Evolutionary conservation across 2,329 filamentous ascomycete genomes (phyloP).

Genomic region (Sclerotinia glacialis): DNA sequence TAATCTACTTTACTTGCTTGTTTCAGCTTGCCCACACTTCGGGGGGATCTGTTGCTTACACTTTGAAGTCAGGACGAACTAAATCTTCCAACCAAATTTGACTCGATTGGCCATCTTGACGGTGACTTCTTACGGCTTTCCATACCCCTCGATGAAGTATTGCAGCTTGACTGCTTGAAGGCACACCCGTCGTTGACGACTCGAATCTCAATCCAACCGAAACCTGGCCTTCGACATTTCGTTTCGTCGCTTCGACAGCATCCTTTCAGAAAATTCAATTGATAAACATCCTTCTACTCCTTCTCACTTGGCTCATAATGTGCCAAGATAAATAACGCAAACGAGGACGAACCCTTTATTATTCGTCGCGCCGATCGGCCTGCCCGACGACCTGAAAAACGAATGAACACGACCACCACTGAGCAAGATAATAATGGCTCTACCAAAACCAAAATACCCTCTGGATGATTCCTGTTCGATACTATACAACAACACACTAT

Average conservation of each 20-base stretch:
- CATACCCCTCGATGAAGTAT: background rate
- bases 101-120: constrained; percentile 21
- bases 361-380: constrained; percentile 19
- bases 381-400: constrained; percentile 19
- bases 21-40: constrained; percentile 19
- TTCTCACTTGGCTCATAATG: constrained; percentile 19
- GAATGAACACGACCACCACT: constrained; percentile 23
- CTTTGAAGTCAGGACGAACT: constrained; percentile 16
- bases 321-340: constrained; percentile 16
- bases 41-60: constrained; percentile 9
- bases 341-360: constrained; percentile 12
- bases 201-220: constrained; percentile 3
- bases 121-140: constrained; percentile 14
- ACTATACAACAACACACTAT: constrained; percentile 77
- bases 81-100: background rate
- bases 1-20: constrained; percentile 12
- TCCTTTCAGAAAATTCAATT: constrained; percentile 9
- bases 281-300: background rate
- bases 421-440: constrained; percentile 36
- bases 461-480: constrained; percentile 79
- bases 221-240: constrained; percentile 1
- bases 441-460: constrained; percentile 66
- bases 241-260: constrained; percentile 22
- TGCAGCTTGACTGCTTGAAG: constrained; percentile 11
- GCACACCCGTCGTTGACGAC: constrained; percentile 20